Conservation (phyloP, 495 filamentous ascomycete genomes). For the Tricharina praecox region DNA sequence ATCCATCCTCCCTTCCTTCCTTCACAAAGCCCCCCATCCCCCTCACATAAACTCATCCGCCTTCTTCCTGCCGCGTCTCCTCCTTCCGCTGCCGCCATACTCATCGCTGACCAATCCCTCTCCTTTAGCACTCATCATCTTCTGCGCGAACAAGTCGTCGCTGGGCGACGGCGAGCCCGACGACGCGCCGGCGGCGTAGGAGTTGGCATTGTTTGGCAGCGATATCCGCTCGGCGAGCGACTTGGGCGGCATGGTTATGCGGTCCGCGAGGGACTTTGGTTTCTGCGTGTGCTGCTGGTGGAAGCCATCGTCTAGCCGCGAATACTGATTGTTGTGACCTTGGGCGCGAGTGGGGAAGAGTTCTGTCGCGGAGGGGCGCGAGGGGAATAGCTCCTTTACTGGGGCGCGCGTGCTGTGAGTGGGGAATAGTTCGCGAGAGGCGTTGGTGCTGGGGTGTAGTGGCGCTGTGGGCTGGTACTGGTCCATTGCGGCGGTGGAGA, state of each 20-base stretch:
- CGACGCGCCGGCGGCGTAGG: too few relatives aligned
- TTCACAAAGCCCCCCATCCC: too few relatives aligned
- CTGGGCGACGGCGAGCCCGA: slow-evolving; percentile 1
- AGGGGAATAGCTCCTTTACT: slow-evolving; percentile 19
- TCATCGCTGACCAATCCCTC: slow-evolving; percentile 17
- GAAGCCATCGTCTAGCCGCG: slow-evolving; percentile 3
- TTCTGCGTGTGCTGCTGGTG: slow-evolving; percentile 11
- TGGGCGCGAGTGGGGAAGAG: slow-evolving; percentile 1
- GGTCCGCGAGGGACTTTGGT: slow-evolving; percentile 7
- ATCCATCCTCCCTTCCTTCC: too few relatives aligned
- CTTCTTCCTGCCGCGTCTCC: slow-evolving; percentile 13
- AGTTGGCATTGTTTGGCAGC: background rate
- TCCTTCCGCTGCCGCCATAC: slow-evolving; percentile 16
- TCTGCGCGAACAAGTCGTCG: slow-evolving; percentile 24
- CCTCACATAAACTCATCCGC: slow-evolving; percentile 7
- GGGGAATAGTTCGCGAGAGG: slow-evolving; percentile 24
- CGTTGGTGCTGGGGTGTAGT: too few relatives aligned
- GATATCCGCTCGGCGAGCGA: slow-evolving; percentile 14
- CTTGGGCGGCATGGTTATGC: slow-evolving; percentile 18
- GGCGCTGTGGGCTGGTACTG: background rate
- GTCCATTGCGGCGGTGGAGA: slow-evolving; percentile 5
- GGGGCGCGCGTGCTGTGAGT: background rate
- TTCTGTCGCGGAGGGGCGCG: slow-evolving; percentile 1
- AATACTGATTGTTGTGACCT: background rate
- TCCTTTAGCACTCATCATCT: slow-evolving; percentile 20